Base-by-base conservation (phyloP, 2,329 filamentous ascomycete species). In the Gremmenia infestans region DNA sequence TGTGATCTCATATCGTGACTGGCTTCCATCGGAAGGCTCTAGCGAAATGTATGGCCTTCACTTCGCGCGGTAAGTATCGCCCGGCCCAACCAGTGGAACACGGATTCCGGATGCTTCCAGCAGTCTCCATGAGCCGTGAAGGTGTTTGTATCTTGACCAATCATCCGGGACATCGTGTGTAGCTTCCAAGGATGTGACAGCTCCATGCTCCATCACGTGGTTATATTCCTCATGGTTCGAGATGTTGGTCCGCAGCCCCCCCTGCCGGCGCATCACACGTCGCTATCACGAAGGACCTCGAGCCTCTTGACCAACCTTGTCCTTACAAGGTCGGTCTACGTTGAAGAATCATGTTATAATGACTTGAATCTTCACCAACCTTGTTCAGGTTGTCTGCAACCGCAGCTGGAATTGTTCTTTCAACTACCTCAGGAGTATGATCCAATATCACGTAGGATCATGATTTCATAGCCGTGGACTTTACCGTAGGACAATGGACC, bases 11-110 rank as follows among this genome's bases (percentile, higher is more conserved):
- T 11, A 23, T 32, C 45, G 42, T 23, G 42, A 45, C 23, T 14
- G 45, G 45, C 35, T 32, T 32, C 42, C 23, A 48, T 15, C 45
- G 23, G 42, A 48, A 48, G 45, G 22, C n/a, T 14, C 45, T 23
- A 23, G 45, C 45, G 45, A 12, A 48, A 8, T 48, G 23, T 23
- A 48, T 32, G 45, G 45, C 23, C 45, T 47, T 49, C 23, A 23
- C 9, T 56, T 49, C 55, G 36, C 55, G 36, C 35, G 15, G 60
- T 61, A 59, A 63, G 63, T 64, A 65, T 62, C 43, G 39, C 58
- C 59, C 54, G 51, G 17, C 36, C 43, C 48, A 56, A 51, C 48
- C 14, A 15, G 37, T 40, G 37, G 17, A 15, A 40, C 14, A 55
- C 48, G 42, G 46, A 52, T 22, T 46, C 50, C 51, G 37, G 50